These are phyloP conservation scores for Panaeolus cyanescens DNA, from an alignment of 768 basidiomycete species.

Conservation along the genomic window DNA sequence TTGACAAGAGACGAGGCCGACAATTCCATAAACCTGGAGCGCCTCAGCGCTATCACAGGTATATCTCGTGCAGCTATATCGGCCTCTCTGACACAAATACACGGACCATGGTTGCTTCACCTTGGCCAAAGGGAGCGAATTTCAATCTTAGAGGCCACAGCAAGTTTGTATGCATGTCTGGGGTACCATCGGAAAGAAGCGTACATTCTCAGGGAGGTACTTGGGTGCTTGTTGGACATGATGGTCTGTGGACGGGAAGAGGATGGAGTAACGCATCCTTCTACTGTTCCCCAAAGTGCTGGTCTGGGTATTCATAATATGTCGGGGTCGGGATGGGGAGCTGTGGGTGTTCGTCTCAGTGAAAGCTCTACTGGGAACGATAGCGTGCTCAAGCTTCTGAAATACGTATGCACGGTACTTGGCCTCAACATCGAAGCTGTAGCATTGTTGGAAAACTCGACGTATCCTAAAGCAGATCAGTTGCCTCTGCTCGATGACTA, in stretches of 20 bases:
- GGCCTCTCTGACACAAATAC: constrained; percentile 63
- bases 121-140: constrained; percentile 79
- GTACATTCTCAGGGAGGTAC: constrained; percentile 80
- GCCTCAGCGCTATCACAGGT: constrained; percentile 66
- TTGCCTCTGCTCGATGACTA: constrained; percentile 22
- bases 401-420: constrained; percentile 73
- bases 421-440: constrained; percentile 83
- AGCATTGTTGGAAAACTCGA: constrained; percentile 39
- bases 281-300: constrained; percentile 38
- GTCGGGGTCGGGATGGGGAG: constrained; percentile 42
- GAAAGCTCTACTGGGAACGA: constrained; percentile 82
- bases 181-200: constrained; percentile 90
- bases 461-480: constrained; percentile 7
- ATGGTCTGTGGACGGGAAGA: constrained; percentile 86
- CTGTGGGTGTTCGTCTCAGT: constrained; percentile 69
- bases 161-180: constrained; percentile 76
- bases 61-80: constrained; percentile 73
- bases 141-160: constrained; percentile 65
- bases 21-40: constrained; percentile 57
- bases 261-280: constrained; percentile 49
- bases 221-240: constrained; percentile 83
- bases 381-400: constrained; percentile 75
- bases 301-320: constrained; percentile 52
- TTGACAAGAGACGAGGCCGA: constrained; percentile 46
- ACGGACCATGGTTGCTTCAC: constrained; percentile 87